Base-by-base conservation (phyloP, 2,329 filamentous ascomycete genomes). In the Sarocladium kiliense region DNA sequence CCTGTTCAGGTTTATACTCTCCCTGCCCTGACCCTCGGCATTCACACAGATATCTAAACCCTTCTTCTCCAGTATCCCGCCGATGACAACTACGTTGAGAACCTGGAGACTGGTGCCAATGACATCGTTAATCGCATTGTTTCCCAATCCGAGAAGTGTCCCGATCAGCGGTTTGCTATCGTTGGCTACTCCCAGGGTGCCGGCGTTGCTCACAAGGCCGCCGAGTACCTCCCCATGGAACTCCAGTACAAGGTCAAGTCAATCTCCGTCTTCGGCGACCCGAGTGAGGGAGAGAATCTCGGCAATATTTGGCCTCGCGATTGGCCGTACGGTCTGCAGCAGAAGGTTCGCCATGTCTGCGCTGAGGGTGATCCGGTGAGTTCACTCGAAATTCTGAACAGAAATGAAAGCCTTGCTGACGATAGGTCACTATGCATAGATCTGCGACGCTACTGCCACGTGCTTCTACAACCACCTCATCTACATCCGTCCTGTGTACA, bases 171-270 rank as follows among this genome's bases (percentile, higher is more conserved):
- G 3, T 59, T 59, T 32, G 53, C 58, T 2, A 41, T 59, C 16
- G 55, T 59, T n/a, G 58, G 58, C 3, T 59, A 59, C 53, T 59
- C 58, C 12, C 58, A 59, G 47, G 58, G 58, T 16, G 58, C 58
- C 6, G 30, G 18, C 7, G 53, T 59, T 2, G 56, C 58, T 41
- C 58, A 57, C 27, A n/a, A 18, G 16, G 58, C 56, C 23, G 51
- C 50, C 2, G 39, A 37, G 3, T 19, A 37, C 9, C 45, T 59
- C 11, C 58, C 58, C 1, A 14, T 18, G 14, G n/a, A 34, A 1
- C 53, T 59, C 9, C 53, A 55, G 26, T 21, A 18, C 44, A 54
- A 37, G 23, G 55, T 59, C 53, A 53, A 50, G 37, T 37, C 55
- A 5, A 18, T 59, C 16, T 54, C 53, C 44, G 36, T 58, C 32